Evolutionary conservation across 768 basidiomycete species (phyloP), one percentile per base, ranked within the genome.

Genomic region (Wakefieldia striispora): DNA sequence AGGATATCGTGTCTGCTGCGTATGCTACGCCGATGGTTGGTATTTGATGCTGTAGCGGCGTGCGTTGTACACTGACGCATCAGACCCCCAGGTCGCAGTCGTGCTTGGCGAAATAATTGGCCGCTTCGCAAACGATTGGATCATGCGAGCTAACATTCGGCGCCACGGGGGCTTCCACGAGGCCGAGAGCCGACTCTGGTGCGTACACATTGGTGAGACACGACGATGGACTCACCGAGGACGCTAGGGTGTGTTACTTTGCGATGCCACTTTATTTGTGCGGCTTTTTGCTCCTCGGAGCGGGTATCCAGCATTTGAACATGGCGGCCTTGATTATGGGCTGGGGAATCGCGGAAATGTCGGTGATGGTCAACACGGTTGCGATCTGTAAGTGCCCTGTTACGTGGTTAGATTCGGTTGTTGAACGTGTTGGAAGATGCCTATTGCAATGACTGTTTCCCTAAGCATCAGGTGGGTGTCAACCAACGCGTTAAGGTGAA

Each of bases 71-170:
- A 4, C 21, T 43, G 39, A 56, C 44, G 0, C 14, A 6, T 6
- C 34, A 33, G 20, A 16, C 5, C 16, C 34, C 11, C 16, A 78
- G 76, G 62, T 81, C 19, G 79, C 74, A 0, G 74, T 76, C 11
- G 41, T 81, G 11, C 56, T 82, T 20, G 82, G 81, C 5, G 79
- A 82, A 57, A 16, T 81, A 2, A 57, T 73, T 3, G 80, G 81
- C 33, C 70, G 75, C 7, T 82, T 71, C 55, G 62, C 70, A 40
- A 81, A 82, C 49, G 80, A 82, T 43, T 68, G 68, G 62, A 71
- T 79, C 31, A 75, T 78, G 63, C 67, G 70, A 44, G 21, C 64
- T 16, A 68, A 62, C 37, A 75, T 79, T 53, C 68, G 74, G 17
- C 55, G 71, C 27, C 78, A 80, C 56, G 54, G 63, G 0, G 81